These are phyloP conservation scores for Beauveria australis DNA, from an alignment of 2,329 filamentous ascomycete genomes.

Conservation along the genomic window DNA sequence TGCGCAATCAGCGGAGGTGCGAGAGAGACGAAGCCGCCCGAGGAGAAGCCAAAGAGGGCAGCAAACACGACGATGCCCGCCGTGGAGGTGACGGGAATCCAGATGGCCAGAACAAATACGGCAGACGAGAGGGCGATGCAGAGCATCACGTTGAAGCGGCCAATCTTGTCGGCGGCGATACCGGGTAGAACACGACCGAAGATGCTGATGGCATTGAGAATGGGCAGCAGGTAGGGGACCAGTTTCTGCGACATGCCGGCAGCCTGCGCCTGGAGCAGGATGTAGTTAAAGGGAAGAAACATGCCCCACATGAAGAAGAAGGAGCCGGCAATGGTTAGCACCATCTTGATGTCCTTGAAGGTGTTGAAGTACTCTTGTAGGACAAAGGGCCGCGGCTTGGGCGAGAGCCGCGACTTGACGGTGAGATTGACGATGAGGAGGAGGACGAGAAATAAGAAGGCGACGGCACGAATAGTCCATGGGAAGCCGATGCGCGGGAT, in stretches of 20 bases:
- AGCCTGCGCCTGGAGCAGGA: slow-evolving; percentile 38
- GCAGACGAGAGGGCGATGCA: slow-evolving; percentile 42
- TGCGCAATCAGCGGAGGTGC: slow-evolving; percentile 59
- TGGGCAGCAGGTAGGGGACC: slow-evolving; percentile 41
- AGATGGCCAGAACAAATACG: slow-evolving; percentile 38
- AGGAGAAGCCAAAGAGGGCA: slow-evolving; percentile 61
- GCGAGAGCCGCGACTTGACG: slow-evolving; percentile 34
- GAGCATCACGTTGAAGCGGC: slow-evolving; percentile 41
- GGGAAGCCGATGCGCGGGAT: slow-evolving; percentile 36
- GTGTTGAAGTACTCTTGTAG: slow-evolving; percentile 37
- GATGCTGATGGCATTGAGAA: slow-evolving; percentile 49
- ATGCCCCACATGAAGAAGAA: slow-evolving; percentile 51
- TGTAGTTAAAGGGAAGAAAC: slow-evolving; percentile 47
- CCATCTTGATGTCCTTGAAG: slow-evolving; percentile 37
- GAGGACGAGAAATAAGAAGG: slow-evolving; percentile 35
- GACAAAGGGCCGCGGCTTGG: slow-evolving; percentile 36
- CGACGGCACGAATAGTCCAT: slow-evolving; percentile 41
- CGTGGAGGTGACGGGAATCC: slow-evolving; percentile 40
- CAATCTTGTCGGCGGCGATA: slow-evolving; percentile 36
- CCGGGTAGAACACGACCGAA: slow-evolving; percentile 44
- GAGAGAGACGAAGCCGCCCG: slow-evolving; percentile 57
- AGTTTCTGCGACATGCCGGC: slow-evolving; percentile 34
- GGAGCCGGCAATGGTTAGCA: slow-evolving; percentile 33
- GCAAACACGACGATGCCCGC: slow-evolving; percentile 56
- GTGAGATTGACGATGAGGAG: slow-evolving; percentile 28